These are phyloP conservation scores for Castanospermum australe DNA, from an alignment of 306 rosid genomes.

Conservation along the genomic window DNA sequence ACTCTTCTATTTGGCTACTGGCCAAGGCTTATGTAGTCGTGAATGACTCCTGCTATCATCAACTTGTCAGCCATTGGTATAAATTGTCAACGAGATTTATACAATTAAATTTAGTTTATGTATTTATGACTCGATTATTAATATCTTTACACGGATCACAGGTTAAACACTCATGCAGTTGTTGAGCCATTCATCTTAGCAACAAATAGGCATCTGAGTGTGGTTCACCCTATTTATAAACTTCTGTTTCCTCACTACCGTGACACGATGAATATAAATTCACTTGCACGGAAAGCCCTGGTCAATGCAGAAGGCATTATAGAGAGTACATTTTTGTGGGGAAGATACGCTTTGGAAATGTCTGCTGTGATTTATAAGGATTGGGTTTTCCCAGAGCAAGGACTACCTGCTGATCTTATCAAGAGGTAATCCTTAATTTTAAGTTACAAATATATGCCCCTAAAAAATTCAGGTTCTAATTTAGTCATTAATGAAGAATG, in stretches of 20 bases:
- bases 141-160: background rate
- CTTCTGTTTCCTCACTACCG: constrained; percentile 40
- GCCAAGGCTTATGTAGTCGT: constrained; percentile 72
- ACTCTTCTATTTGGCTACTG: constrained; percentile 56
- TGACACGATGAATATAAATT: constrained; percentile 44
- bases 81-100: background rate
- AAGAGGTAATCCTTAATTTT: constrained; percentile 23
- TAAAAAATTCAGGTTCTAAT: background rate
- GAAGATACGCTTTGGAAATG: constrained; percentile 29
- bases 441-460: background rate
- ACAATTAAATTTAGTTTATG: background rate
- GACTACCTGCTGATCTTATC: constrained; percentile 39
- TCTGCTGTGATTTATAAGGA: constrained; percentile 35
- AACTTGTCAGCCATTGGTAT: constrained; percentile 71
- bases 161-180: constrained; percentile 76
- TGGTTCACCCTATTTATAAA: constrained; percentile 38
- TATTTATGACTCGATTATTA: background rate
- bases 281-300: constrained; percentile 25
- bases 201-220: constrained; percentile 42
- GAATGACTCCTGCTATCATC: constrained; percentile 58
- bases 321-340: constrained; percentile 36
- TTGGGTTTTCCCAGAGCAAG: constrained; percentile 42
- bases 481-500: background rate
- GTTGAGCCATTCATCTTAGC: constrained; percentile 62
- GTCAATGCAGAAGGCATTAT: constrained; percentile 35